Conservation (phyloP, 345 rosid genomes). For the Syzygium aromaticum region DNA sequence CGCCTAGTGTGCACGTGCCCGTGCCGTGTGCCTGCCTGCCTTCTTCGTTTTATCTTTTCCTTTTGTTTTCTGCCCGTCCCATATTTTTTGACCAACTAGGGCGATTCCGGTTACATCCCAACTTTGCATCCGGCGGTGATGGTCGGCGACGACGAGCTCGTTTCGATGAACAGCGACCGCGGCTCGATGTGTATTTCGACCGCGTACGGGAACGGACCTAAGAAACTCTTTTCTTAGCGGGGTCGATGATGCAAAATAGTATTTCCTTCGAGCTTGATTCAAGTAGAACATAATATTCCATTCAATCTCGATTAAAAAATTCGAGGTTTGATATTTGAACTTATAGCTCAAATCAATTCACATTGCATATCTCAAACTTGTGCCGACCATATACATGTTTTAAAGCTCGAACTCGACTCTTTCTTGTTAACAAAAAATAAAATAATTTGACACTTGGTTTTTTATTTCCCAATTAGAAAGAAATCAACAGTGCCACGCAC, state of each 20-base stretch:
- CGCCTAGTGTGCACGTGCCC: background rate
- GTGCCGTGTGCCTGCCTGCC: background rate
- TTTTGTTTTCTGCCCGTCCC: background rate
- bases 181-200: too few species aligned
- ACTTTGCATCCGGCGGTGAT: background rate
- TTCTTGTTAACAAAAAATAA: background rate
- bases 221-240: too few species aligned
- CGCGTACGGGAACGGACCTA: too few species aligned
- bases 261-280: background rate
- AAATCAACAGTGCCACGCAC: background rate
- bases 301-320: background rate
- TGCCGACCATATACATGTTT: background rate
- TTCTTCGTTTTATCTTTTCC: background rate
- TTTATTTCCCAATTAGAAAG: too few species aligned
- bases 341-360: background rate
- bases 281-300: background rate
- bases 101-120: background rate
- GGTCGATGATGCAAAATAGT: too few species aligned
- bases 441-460: background rate
- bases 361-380: background rate
- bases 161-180: background rate
- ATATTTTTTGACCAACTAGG: background rate
- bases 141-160: background rate
- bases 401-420: background rate
- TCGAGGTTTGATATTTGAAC: background rate